Percentiles rank a stretch among this genome's conserved stretches.
Conservation (phyloP, 352 stramenopile species). For the Stephanocyclus meneghinianus region DNA sequence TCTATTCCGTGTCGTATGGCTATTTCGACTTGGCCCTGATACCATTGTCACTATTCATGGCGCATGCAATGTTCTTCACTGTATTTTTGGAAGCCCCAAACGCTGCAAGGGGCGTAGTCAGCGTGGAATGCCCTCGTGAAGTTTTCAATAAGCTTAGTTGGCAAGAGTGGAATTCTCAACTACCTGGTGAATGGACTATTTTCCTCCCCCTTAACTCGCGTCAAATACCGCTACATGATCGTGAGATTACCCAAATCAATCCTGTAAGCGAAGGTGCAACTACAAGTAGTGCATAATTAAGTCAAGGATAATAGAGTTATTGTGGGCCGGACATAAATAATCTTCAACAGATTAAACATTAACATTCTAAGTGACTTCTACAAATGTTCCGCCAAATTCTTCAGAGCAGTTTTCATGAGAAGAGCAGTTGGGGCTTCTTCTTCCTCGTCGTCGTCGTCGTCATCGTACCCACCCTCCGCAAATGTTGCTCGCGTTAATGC, state of each 20-base stretch:
- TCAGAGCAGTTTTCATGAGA: constrained; percentile 59
- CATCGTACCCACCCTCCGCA: constrained; percentile 28
- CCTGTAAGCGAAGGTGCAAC: not conserved
- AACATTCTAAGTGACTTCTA: not conserved
- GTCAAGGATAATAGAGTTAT: not conserved
- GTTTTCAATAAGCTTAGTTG: constrained; percentile 60
- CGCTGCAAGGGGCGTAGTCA: constrained; percentile 47
- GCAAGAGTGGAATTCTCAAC: constrained; percentile 35
- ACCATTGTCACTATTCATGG: constrained; percentile 56
- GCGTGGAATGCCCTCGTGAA: constrained; percentile 54
- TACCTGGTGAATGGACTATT: constrained; percentile 61
- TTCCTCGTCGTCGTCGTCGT: constrained; percentile 2
- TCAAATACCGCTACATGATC: constrained; percentile 48
- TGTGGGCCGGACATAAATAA: not conserved
- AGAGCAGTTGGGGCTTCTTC: constrained; percentile 30
- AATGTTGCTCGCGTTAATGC: constrained; percentile 59
- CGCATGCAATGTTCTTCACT: constrained; percentile 62
- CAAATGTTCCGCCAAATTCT: constrained; percentile 44
- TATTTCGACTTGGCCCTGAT: constrained; percentile 74
- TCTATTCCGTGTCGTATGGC: constrained; percentile 76
- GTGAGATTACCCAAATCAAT: constrained; percentile 21
- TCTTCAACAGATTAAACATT: too few species aligned
- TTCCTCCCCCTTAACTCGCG: constrained; percentile 63
- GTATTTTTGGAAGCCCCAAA: constrained; percentile 60
- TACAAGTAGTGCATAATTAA: not conserved